Evolutionary conservation across 305 asterid genomes (phyloP).

Genomic region (Fraxinus ornus): DNA sequence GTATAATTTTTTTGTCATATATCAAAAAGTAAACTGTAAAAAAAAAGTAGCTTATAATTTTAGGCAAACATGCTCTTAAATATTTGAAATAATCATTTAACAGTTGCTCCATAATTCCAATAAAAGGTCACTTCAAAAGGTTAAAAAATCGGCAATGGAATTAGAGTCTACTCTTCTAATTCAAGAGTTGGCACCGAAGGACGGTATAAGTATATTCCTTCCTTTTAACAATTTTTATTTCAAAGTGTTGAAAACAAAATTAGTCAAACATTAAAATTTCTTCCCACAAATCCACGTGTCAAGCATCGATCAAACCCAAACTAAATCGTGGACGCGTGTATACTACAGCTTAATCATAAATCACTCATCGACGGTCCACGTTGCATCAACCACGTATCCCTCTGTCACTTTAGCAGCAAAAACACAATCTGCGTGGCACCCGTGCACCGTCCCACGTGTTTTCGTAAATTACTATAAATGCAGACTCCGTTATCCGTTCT

Average conservation of each 20-base stretch:
- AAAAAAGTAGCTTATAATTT: too few relatives aligned
- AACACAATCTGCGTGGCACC: constrained; percentile 19
- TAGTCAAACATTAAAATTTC: not conserved
- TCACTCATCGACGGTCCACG: not conserved
- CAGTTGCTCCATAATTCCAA: too few relatives aligned
- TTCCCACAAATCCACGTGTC: constrained; percentile 26
- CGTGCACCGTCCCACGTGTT: constrained; percentile 27
- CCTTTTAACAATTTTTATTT: not conserved
- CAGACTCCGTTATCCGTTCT: not conserved
- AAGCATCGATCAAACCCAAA: not conserved
- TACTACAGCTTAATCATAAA: not conserved
- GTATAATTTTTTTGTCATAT: not conserved
- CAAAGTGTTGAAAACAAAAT: not conserved
- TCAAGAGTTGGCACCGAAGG: not conserved
- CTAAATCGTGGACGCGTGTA: constrained; percentile 25
- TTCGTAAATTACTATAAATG: constrained; percentile 15
- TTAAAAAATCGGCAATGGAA: not conserved
- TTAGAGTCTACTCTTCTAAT: not conserved
- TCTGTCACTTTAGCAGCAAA: not conserved
- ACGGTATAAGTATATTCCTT: not conserved
- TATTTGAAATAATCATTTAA: too few relatives aligned
- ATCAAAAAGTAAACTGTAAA: too few relatives aligned
- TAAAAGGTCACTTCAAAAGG: not conserved
- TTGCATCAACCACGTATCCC: constrained; percentile 9
- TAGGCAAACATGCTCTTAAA: too few relatives aligned